phyloP scores from a whole-genome alignment of 805 yeast species.

The Tetrapisispora taiwanensis region DNA sequence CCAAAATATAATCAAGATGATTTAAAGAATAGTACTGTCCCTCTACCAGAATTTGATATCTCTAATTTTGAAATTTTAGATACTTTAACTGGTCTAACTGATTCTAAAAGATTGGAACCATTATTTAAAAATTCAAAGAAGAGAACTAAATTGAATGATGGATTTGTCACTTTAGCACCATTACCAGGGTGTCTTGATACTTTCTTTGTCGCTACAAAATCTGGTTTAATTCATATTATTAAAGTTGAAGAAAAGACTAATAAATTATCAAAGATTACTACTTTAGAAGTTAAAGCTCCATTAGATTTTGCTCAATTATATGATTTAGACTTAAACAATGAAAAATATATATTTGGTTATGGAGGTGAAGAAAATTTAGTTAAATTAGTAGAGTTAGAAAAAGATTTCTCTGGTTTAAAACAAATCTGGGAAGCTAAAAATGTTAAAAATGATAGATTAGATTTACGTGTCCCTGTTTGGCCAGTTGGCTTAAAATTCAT shows the following conservation, averaged over 20 bases:
- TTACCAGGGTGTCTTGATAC: constrained; percentile 19
- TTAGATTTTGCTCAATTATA: constrained; percentile 36
- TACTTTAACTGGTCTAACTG: constrained; percentile 13
- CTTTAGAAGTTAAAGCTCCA: constrained; percentile 35
- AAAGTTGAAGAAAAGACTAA: constrained; percentile 11
- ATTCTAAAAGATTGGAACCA: constrained; percentile 15
- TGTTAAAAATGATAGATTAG: constrained; percentile 70
- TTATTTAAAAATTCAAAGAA: constrained; percentile 19
- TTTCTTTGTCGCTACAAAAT: constrained; percentile 29
- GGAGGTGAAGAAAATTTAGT: constrained; percentile 75
- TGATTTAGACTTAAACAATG: constrained; percentile 35
- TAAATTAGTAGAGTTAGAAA: constrained; percentile 20
- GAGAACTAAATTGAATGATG: constrained; percentile 28
- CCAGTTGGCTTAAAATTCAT: constrained; percentile 42
- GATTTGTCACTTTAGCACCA: constrained; percentile 29
- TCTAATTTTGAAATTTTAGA: constrained; percentile 16
- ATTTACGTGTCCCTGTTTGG: constrained; percentile 77
- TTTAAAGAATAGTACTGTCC: not conserved
- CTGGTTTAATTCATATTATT: constrained; percentile 29
- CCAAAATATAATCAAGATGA: constrained; percentile 5
- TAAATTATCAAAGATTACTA: constrained; percentile 8
- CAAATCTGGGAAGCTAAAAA: constrained; percentile 64
- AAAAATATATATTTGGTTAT: constrained; percentile 45
- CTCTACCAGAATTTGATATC: constrained; percentile 12
- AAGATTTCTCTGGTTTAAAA: constrained; percentile 21